phyloP scores from a whole-genome alignment of 257 asterid genomes.

The Lycium barbarum region DNA sequence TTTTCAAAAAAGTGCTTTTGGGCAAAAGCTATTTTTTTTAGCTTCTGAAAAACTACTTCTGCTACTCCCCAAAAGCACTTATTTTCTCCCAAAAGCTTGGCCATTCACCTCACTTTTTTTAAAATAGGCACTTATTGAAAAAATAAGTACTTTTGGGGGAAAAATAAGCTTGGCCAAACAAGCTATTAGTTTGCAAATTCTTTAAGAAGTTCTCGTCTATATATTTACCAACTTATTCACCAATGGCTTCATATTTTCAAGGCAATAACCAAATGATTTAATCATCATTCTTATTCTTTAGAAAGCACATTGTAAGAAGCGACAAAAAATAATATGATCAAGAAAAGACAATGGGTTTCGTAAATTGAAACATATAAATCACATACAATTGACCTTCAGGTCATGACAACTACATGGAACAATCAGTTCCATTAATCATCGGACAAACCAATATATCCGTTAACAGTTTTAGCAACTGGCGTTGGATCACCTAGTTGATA shows the following conservation, averaged over 20 bases:
- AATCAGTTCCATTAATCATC: conserved; percentile 49
- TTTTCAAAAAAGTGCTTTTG: no score
- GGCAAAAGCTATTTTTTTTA: no score
- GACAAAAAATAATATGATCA: not conserved
- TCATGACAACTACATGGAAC: conserved; percentile 3
- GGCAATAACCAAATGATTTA: not conserved
- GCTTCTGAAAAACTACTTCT: no score
- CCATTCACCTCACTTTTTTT: no score
- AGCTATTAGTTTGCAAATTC: not conserved
- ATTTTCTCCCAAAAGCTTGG: no score
- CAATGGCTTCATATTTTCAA: not conserved
- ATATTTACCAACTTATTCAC: conserved; percentile 8
- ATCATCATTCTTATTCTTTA: conserved; percentile 7
- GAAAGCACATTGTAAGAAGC: conserved; percentile 8
- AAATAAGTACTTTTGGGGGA: no score
- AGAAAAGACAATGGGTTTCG: not conserved
- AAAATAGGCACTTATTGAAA: no score
- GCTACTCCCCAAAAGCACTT: no score
- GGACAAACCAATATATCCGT: conserved; percentile 61
- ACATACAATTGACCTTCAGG: not conserved
- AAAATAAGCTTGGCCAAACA: no score
- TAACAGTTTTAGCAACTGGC: conserved; percentile 73
- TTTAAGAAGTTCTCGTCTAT: not conserved
- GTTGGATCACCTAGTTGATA: conserved; percentile 81
- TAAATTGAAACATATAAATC: not conserved